Evolutionary conservation across 805 yeast genomes (phyloP).

Genomic region (Candida khao-thaluensis): DNA sequence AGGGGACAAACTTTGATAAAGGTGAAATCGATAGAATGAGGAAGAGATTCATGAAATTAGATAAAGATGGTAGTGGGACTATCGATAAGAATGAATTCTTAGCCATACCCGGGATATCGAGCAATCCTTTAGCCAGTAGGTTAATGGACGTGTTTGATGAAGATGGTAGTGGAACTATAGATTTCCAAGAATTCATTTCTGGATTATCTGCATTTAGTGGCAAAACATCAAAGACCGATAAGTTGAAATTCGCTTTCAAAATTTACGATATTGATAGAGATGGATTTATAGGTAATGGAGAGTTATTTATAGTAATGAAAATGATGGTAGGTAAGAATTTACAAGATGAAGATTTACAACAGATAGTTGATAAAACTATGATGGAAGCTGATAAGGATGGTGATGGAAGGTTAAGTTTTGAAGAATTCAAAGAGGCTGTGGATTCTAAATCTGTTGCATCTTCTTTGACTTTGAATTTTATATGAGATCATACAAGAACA

Average conservation of each 20-base stretch:
- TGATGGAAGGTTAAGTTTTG: conserved; percentile 81
- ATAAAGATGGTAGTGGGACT: conserved; percentile 88
- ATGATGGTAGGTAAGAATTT: conserved; percentile 96
- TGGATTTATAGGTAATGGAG: conserved; percentile 94
- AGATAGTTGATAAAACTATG: conserved; percentile 94
- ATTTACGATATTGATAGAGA: conserved; percentile 95
- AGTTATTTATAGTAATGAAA: conserved; percentile 83
- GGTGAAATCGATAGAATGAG: conserved; percentile 91
- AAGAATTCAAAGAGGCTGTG: conserved; percentile 75
- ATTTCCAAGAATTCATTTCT: conserved; percentile 89
- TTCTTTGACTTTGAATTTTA: conserved; percentile 53
- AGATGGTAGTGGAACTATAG: conserved; percentile 90
- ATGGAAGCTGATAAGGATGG: conserved; percentile 89
- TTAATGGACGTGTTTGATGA: conserved; percentile 93
- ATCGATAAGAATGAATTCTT: conserved; percentile 89
- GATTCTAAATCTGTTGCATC: conserved; percentile 59
- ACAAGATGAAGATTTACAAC: conserved; percentile 85
- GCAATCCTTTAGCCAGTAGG: conserved; percentile 86
- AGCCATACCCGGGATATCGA: conserved; percentile 87
- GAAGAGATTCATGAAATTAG: conserved; percentile 92
- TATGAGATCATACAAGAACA: conserved; percentile 20
- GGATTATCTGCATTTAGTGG: conserved; percentile 87
- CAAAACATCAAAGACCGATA: conserved; percentile 76
- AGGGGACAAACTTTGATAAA: conserved; percentile 81
- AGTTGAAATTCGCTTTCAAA: conserved; percentile 83